phyloP scores from a whole-genome alignment of 331 rosid genomes.

The Arachis monticola region DNA sequence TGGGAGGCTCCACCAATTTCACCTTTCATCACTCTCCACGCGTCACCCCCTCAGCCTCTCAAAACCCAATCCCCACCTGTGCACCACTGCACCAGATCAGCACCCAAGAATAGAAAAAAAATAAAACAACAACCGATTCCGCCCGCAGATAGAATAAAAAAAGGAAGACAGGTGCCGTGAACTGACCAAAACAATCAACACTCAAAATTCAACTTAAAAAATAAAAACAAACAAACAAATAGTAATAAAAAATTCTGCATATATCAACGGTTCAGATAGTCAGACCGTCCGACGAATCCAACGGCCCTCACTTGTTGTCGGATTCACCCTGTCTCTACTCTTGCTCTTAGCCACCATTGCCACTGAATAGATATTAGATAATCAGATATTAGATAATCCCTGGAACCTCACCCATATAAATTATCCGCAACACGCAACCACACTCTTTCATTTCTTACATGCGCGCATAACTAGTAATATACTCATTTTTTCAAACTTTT shows the following conservation, averaged over 20 bases:
- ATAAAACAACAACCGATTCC: too few species aligned
- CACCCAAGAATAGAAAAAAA: not conserved
- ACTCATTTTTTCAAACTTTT: constrained; percentile 26
- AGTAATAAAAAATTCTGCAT: not conserved
- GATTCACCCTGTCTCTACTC: constrained; percentile 37
- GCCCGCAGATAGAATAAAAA: not conserved
- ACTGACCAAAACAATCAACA: not conserved
- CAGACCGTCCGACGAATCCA: constrained; percentile 38
- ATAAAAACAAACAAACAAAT: not conserved
- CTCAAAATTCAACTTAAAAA: not conserved
- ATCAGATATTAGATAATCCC: constrained; percentile 18
- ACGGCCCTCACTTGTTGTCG: constrained; percentile 49
- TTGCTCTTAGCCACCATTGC: constrained; percentile 33
- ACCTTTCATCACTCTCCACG: not conserved
- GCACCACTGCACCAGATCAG: not conserved
- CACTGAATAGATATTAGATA: not conserved
- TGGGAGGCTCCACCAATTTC: not conserved
- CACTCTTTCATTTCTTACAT: not conserved
- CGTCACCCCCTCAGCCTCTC: not conserved
- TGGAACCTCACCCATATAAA: constrained; percentile 21
- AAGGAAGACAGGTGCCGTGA: constrained; percentile 1
- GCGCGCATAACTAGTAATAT: not conserved
- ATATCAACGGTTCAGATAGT: constrained; percentile 47
- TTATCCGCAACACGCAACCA: not conserved
- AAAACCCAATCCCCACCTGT: not conserved